These are phyloP conservation scores for Crataegus laevigata DNA, from an alignment of 306 rosid species.

Conservation along the genomic window DNA sequence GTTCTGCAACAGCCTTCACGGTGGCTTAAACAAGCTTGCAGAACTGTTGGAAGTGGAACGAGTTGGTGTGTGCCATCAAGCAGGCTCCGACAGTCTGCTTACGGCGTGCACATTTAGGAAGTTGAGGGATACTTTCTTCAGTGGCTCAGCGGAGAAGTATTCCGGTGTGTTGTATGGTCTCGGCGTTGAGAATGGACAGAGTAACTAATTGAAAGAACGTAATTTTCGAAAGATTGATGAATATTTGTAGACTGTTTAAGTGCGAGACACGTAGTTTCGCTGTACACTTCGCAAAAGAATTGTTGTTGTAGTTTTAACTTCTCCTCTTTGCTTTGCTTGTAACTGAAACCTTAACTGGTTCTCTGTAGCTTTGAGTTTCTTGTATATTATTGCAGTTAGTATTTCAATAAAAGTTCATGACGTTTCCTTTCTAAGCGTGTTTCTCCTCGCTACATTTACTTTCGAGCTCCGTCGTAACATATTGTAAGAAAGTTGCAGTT, in stretches of 20 bases:
- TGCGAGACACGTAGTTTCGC: conserved; percentile 39
- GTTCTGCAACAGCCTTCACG: conserved; percentile 70
- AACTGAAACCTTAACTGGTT: conserved; percentile 50
- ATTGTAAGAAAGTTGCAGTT: no score
- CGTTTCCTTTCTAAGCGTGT: conserved; percentile 4
- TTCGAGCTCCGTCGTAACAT: no score
- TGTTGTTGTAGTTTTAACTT: conserved; percentile 38
- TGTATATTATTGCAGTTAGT: conserved; percentile 57
- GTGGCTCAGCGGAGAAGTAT: conserved; percentile 50
- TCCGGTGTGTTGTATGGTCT: conserved; percentile 64
- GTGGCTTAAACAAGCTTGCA: conserved; percentile 67
- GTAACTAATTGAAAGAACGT: conserved; percentile 41
- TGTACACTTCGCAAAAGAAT: conserved; percentile 48
- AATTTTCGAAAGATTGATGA: conserved; percentile 29
- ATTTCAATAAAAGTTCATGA: conserved; percentile 39
- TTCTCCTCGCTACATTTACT: background rate
- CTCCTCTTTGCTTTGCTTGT: conserved; percentile 29
- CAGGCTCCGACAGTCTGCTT: conserved; percentile 69
- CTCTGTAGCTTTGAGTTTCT: conserved; percentile 43
- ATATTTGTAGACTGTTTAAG: conserved; percentile 40
- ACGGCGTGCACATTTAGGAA: conserved; percentile 49
- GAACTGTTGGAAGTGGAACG: conserved; percentile 62
- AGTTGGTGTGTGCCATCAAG: conserved; percentile 64
- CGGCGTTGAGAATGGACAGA: conserved; percentile 53
- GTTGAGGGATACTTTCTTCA: conserved; percentile 52